Evolutionary conservation across 2,329 filamentous ascomycete species (phyloP), one percentile per base, ranked within the genome.

Genomic region (Epichloe aotearoae): DNA sequence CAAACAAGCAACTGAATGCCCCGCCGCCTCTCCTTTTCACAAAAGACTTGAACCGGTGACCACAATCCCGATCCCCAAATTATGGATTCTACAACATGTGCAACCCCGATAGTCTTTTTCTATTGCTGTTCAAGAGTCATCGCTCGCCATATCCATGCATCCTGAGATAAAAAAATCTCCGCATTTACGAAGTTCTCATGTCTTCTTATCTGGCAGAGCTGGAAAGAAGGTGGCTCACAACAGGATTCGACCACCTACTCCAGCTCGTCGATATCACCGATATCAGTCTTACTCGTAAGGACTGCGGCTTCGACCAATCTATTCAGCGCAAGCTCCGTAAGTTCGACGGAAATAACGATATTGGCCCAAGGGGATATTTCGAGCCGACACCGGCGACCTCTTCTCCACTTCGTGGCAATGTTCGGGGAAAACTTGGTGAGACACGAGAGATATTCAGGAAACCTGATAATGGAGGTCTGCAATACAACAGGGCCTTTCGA

Each of bases 241-340:
- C 44, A 20, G 64, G 62, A 7, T 52, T 54, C 17, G 57, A 59
- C 17, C 49, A 50, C 12, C 57, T 69, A 6, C 47, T 44, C 5
- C 51, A 56, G 3, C 58, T 69, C 11, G 52, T 66, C n/a, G 50
- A 61, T 39, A 23, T 40, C 1, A 50, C 57, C 10, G 50, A 55
- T 6, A 23, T 60, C 2, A 48, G 47, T 5, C 41, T 56, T 15
- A 54, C 49, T 5, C 55, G 58, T 30, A 54, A 51, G 6, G 59
- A 68, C 38, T 64, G 63, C 23, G 66, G 65, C 7, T 69, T 66
- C 50, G 59, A 61, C 15, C 62, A 64, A 46, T 55, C 57, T 5
- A 52, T 66, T 6, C 64, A 64, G 49, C 54, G 52, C 5, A 60
- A 55, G 17, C 60, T 68, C 4, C 56, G 63, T 11, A 49, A 52